phyloP scores from a whole-genome alignment of 176 grass and related monocot species.

The sorghum (Sorghum bicolor) region DNA sequence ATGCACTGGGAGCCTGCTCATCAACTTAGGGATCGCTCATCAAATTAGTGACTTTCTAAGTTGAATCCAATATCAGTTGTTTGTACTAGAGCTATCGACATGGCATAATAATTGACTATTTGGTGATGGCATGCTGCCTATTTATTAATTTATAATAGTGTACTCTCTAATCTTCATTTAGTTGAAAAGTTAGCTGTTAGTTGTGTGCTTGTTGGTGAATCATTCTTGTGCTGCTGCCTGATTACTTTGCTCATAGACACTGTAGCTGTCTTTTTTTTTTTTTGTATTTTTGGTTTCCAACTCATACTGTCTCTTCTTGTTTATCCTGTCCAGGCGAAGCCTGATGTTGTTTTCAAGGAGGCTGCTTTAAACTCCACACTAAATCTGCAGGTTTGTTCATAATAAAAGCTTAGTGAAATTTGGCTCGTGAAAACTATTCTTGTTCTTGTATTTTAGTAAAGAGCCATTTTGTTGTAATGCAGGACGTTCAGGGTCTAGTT shows the following conservation, averaged over 20 bases:
- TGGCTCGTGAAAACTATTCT: not conserved
- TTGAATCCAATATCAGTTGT: not conserved
- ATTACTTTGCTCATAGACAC: not conserved
- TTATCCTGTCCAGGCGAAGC: slow-evolving; percentile 56
- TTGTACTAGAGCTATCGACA: not conserved
- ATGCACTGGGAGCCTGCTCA: not conserved
- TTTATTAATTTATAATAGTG: not conserved
- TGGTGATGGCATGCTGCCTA: not conserved
- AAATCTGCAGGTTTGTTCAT: slow-evolving; percentile 65
- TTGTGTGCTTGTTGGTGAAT: not conserved
- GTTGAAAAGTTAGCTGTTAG: not conserved
- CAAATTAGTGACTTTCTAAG: not conserved
- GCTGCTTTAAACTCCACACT: slow-evolving; percentile 51
- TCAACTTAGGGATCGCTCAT: not conserved
- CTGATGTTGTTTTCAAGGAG: slow-evolving; percentile 71
- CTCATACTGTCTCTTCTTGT: not conserved
- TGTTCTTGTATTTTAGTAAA: not conserved
- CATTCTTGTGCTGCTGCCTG: not conserved
- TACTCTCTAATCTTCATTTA: slow-evolving; percentile 6
- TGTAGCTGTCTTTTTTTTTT: not conserved
- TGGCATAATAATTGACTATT: not conserved
- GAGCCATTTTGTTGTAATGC: slow-evolving; percentile 29
- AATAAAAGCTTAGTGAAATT: slow-evolving; percentile 3
- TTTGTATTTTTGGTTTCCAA: not conserved
- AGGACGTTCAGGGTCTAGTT: slow-evolving; percentile 86